These are phyloP conservation scores for Diaporthe citriasiana DNA, from an alignment of 2,329 filamentous ascomycete genomes.

Conservation along the genomic window DNA sequence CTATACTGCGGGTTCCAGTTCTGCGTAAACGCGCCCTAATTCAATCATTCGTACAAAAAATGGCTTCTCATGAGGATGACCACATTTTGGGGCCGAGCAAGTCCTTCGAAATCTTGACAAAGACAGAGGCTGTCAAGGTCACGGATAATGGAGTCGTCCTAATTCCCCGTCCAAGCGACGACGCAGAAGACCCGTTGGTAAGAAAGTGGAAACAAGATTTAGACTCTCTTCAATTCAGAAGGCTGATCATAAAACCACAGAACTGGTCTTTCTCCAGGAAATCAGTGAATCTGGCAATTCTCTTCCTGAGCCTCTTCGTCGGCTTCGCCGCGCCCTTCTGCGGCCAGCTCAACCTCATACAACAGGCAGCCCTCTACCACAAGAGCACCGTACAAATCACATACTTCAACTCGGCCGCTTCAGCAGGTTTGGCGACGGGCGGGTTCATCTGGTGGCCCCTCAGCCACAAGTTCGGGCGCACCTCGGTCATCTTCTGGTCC, in stretches of 20 bases:
- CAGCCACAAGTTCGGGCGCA: conserved; percentile 53
- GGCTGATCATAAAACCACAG: conserved; percentile 30
- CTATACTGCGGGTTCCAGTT: not conserved
- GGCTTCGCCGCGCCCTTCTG: conserved; percentile 53
- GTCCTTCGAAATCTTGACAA: conserved; percentile 14
- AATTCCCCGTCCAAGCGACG: conserved; percentile 54
- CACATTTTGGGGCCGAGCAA: conserved; percentile 7
- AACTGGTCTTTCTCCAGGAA: conserved; percentile 54
- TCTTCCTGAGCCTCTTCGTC: conserved; percentile 54
- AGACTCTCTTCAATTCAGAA: not conserved
- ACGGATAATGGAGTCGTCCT: conserved; percentile 52
- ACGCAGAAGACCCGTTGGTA: conserved; percentile 53
- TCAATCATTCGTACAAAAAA: not conserved
- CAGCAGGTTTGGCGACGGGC: conserved; percentile 55
- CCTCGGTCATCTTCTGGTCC: conserved; percentile 56
- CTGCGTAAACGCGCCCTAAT: not conserved
- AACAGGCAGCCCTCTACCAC: conserved; percentile 53
- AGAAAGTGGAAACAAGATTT: not conserved
- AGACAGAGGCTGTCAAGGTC: conserved; percentile 39
- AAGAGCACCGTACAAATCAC: conserved; percentile 51
- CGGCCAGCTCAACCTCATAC: conserved; percentile 52
- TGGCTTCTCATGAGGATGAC: not conserved
- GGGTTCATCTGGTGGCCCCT: conserved; percentile 56
- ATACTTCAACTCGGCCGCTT: conserved; percentile 53
- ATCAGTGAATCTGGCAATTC: conserved; percentile 49